phyloP scores from a whole-genome alignment of 1,284 basidiomycete genomes.

The Trichosporon sp. region DNA sequence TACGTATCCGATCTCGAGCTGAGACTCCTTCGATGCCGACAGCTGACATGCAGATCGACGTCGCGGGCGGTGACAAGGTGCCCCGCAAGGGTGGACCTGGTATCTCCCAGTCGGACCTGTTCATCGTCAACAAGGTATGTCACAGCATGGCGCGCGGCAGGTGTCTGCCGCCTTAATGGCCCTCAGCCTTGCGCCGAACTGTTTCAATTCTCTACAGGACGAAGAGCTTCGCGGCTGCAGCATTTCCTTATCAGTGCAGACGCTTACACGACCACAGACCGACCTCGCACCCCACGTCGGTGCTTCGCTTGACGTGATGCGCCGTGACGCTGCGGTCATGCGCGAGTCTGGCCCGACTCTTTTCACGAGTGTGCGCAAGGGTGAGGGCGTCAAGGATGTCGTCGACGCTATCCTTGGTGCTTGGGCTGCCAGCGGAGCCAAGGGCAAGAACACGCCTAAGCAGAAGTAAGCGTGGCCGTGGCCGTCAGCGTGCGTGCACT shows the following conservation, averaged over 20 bases:
- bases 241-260: background rate
- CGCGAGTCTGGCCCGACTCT: constrained; percentile 89
- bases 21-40: too few species aligned
- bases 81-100: constrained; percentile 96
- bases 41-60: constrained; percentile 51
- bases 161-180: too few species aligned
- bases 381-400: constrained; percentile 74
- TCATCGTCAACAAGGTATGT: constrained; percentile 87
- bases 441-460: constrained; percentile 27
- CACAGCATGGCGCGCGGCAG: background rate
- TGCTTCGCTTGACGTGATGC: constrained; percentile 92
- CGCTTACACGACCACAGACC: constrained; percentile 60
- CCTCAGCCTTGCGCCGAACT: background rate
- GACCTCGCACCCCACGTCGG: constrained; percentile 89
- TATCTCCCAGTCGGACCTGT: constrained; percentile 81
- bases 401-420: constrained; percentile 77
- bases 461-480: background rate
- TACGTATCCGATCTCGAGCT: constrained; percentile 46
- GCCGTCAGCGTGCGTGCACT: background rate
- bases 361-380: constrained; percentile 79
- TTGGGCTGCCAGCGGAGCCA: constrained; percentile 61
- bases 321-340: constrained; percentile 85
- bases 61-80: constrained; percentile 91
- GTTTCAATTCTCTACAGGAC: too few species aligned
- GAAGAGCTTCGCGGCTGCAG: too few species aligned